Percentiles rank a stretch among this genome's conserved stretches.
Conservation (phyloP, 176 grass and related monocot species). For the Carex littledalei region DNA sequence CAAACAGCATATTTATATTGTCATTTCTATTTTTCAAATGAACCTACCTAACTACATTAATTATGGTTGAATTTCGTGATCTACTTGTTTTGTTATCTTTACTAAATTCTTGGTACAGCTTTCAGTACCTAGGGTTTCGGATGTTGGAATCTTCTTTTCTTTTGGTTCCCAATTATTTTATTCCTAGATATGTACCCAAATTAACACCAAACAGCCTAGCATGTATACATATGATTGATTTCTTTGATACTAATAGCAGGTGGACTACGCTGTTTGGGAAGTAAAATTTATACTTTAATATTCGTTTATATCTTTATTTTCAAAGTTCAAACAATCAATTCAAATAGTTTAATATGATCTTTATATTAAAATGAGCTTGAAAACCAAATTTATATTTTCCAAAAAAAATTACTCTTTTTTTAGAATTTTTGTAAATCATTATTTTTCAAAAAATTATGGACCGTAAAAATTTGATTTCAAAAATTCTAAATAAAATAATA, state of each 20-base stretch:
- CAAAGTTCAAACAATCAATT: too few species aligned
- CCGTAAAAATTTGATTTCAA: too few species aligned
- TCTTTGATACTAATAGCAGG: background rate
- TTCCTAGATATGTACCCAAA: background rate
- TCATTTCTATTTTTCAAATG: background rate
- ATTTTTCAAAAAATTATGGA: too few species aligned
- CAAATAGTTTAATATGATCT: too few species aligned
- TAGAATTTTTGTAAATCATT: too few species aligned
- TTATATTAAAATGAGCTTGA: too few species aligned
- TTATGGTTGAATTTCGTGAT: background rate
- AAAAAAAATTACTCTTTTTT: too few species aligned
- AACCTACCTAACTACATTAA: constrained; percentile 7
- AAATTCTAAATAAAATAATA: too few species aligned
- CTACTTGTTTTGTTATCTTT: background rate
- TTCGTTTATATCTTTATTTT: too few species aligned
- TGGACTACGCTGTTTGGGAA: too few species aligned
- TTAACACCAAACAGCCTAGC: background rate
- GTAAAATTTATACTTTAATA: too few species aligned
- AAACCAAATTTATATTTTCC: too few species aligned
- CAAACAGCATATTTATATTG: background rate
- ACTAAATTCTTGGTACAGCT: background rate
- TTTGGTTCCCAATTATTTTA: background rate
- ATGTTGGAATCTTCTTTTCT: constrained; percentile 1
- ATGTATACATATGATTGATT: background rate
- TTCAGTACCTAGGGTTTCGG: constrained; percentile 14